Evolutionary conservation across 1,139 yeast species (phyloP), one percentile per base, ranked within the genome.

Genomic region (Groenewaldozyma auringiensis): DNA sequence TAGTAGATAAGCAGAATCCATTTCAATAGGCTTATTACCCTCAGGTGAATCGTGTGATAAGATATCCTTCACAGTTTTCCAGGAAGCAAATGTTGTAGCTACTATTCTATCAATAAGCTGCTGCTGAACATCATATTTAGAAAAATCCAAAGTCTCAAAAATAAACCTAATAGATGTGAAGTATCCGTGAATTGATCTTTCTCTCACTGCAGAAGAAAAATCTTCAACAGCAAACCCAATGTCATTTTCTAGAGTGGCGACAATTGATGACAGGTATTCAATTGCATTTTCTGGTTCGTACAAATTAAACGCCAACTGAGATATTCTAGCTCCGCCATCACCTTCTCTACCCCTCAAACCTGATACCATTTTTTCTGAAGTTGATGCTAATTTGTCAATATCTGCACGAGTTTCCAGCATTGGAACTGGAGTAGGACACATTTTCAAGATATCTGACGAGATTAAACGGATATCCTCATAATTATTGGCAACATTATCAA

Each of bases 311-410:
- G 72, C 41, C 50, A 82, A 72, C 53, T 75, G 77, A 37, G 82
- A 65, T 13, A 81, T 66, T 38, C 80, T 73, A 0, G 95, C 89
- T 8, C 94, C 96, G 21, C 89, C 82, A 51, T 89, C 96, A 43
- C 88, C 83, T 50, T 73, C 78, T 47, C 88, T 75, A 20, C 89
- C 94, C 41, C 79, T 76, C 53, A 77, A 68, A 43, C 78, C 79
- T 3, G 67, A 58, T 42, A 86, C 62, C 60, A 80, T 66, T 0
- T 58, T 50, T 21, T 72, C 53, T 0, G 82, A 72, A 41, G 71
- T 69, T 0, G 54, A 44, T 3, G 64, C 54, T 1, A 78, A 53
- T 3, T 54, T 47, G 1, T 63, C 57, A 27, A 66, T 52, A 11
- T 67, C 64, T 16, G 31, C 22, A 3, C 20, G 32, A 2, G 21